These are phyloP conservation scores for Septoria petroselini DNA, from an alignment of 2,329 filamentous ascomycete species.

Conservation along the genomic window DNA sequence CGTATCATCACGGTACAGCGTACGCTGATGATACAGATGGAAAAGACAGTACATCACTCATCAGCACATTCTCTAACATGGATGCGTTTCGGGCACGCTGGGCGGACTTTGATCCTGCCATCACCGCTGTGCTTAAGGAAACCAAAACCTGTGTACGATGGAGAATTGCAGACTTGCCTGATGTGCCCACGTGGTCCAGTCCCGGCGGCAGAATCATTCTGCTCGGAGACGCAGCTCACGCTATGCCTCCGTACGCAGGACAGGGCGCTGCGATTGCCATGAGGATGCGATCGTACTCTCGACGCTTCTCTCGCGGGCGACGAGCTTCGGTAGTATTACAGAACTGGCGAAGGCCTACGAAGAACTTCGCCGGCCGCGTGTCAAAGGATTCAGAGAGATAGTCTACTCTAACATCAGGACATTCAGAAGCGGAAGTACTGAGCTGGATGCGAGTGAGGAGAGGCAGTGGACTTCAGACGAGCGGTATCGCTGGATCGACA, in stretches of 20 bases:
- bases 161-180: slow-evolving; percentile 15
- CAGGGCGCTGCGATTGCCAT: slow-evolving; percentile 18
- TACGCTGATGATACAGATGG: slow-evolving; percentile 4
- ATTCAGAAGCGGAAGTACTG: background rate
- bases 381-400: slow-evolving; percentile 12
- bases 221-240: slow-evolving; percentile 15
- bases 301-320: background rate
- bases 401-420: slow-evolving; percentile 6
- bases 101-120: slow-evolving; percentile 13
- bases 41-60: background rate
- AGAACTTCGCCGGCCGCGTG: slow-evolving; percentile 9
- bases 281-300: slow-evolving; percentile 13
- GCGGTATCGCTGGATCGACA: slow-evolving; percentile 14
- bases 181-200: slow-evolving; percentile 16
- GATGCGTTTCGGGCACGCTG: slow-evolving; percentile 8
- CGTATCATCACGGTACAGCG: background rate
- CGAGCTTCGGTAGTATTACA: background rate
- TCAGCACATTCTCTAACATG: slow-evolving; percentile 3
- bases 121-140: slow-evolving; percentile 4
- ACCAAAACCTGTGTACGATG: slow-evolving; percentile 2
- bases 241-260: slow-evolving; percentile 16
- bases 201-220: slow-evolving; percentile 8
- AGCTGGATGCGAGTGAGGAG: background rate
- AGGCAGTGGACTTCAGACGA: slow-evolving; percentile 2
- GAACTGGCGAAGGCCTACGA: slow-evolving; percentile 8